Conservation (phyloP, 2,329 filamentous ascomycete species). For the Ophiostoma piceae region DNA sequence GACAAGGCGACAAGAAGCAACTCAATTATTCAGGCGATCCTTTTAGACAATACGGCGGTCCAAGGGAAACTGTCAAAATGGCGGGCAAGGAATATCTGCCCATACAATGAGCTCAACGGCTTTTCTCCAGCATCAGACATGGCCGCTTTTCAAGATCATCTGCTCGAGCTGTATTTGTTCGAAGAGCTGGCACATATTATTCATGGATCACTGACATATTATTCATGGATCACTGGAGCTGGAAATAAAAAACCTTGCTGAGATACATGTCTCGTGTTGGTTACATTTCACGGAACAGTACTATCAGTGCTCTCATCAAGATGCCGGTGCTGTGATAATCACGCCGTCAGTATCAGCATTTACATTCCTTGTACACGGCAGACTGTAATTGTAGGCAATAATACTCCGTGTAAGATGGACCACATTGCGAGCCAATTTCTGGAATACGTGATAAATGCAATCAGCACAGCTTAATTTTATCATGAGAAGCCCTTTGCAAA, state of each 20-base stretch:
- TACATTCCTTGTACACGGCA: background rate
- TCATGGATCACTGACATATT: background rate
- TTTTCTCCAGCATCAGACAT: slow-evolving; percentile 12
- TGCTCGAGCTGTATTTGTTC: slow-evolving; percentile 20
- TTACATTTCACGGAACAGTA: background rate
- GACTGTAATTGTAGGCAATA: background rate
- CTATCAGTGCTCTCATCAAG: background rate
- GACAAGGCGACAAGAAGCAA: too few species aligned
- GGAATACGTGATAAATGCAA: background rate
- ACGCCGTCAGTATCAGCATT: background rate
- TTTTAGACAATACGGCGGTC: too few species aligned
- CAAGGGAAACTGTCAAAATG: too few species aligned
- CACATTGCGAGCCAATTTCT: slow-evolving; percentile 19
- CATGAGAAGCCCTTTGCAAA: too few species aligned
- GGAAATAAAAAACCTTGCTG: too few species aligned
- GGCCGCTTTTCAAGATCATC: slow-evolving; percentile 19
- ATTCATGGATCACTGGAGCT: background rate
- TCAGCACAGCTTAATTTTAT: too few species aligned
- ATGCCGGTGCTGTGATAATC: background rate
- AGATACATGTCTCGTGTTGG: background rate
- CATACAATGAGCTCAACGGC: too few species aligned
- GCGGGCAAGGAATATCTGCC: too few species aligned
- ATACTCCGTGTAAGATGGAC: slow-evolving; percentile 7
- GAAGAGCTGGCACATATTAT: slow-evolving; percentile 16
- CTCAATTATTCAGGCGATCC: too few species aligned